Evolutionary conservation across 2,329 filamentous ascomycete genomes (phyloP).

Genomic region (Moelleriella libera): DNA sequence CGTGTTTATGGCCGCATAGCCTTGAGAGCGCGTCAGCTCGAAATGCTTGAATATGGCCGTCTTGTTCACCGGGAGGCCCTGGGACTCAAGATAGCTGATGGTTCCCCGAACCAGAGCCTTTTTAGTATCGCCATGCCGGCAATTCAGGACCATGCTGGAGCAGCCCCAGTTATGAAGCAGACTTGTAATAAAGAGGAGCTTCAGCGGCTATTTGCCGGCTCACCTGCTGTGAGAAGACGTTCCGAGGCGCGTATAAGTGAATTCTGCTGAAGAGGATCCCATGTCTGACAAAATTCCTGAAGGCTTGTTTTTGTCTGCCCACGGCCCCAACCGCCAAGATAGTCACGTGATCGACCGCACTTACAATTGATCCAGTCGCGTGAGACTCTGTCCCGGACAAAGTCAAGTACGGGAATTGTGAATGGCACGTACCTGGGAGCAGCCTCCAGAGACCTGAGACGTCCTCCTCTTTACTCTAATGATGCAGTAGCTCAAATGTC

Average conservation of each 20-base stretch:
- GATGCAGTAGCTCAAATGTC: no score
- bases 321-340: background rate
- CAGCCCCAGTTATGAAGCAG: background rate
- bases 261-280: slow-evolving; percentile 4
- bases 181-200: background rate
- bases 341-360: background rate
- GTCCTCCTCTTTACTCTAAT: no score
- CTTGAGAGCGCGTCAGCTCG: slow-evolving; percentile 21
- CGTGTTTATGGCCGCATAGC: slow-evolving; percentile 20
- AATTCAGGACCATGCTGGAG: slow-evolving; percentile 8
- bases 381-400: no score
- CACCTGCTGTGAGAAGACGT: no score
- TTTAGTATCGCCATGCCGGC: slow-evolving; percentile 22
- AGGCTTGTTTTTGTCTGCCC: slow-evolving; percentile 19
- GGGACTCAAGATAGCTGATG: slow-evolving; percentile 23
- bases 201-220: no score
- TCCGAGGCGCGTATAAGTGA: background rate
- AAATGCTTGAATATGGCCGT: slow-evolving; percentile 25
- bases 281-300: slow-evolving; percentile 7
- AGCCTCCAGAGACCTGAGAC: no score
- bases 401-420: no score
- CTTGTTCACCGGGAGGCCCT: slow-evolving; percentile 23
- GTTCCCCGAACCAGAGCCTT: slow-evolving; percentile 24
- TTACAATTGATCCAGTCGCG: background rate
- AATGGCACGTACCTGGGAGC: no score